Percentiles rank a stretch among this genome's conserved stretches.
Evolutionary conservation across 2,329 filamentous ascomycete species (phyloP).

Genomic region (Biscogniauxia mediterranea): DNA sequence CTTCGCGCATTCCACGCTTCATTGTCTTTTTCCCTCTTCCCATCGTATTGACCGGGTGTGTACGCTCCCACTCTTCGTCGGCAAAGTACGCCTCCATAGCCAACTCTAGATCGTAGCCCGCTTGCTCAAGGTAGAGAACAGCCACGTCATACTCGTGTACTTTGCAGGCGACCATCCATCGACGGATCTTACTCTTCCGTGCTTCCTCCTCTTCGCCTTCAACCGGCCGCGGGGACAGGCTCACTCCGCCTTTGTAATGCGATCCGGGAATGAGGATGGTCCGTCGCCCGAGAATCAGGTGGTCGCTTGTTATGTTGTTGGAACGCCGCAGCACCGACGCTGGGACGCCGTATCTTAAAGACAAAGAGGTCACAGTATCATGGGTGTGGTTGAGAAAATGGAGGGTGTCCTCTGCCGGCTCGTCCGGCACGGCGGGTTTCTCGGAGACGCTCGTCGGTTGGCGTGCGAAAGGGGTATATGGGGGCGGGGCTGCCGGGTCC

Average conservation of each 20-base stretch:
- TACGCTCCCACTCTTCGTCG: constrained; percentile 74
- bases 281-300: constrained; percentile 66
- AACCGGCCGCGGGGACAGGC: constrained; percentile 67
- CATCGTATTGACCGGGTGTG: constrained; percentile 54
- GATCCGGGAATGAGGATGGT: constrained; percentile 70
- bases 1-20: constrained; percentile 16
- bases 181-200: constrained; percentile 66
- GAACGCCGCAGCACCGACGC: constrained; percentile 58
- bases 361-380: constrained; percentile 67
- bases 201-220: constrained; percentile 73
- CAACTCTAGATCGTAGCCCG: constrained; percentile 61
- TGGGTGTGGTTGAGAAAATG: constrained; percentile 72
- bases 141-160: constrained; percentile 75
- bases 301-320: constrained; percentile 71
- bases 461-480: constrained; percentile 35
- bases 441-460: constrained; percentile 21
- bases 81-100: constrained; percentile 65
- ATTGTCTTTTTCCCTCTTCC: constrained; percentile 33
- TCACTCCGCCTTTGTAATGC: constrained; percentile 65
- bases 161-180: constrained; percentile 79
- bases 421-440: constrained; percentile 30
- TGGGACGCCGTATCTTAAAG: constrained; percentile 70
- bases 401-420: constrained; percentile 59
- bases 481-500: constrained; percentile 33
- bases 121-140: constrained; percentile 70